Conservation (phyloP, 176 grass and related monocot genomes). For the Oryza longistaminata region DNA sequence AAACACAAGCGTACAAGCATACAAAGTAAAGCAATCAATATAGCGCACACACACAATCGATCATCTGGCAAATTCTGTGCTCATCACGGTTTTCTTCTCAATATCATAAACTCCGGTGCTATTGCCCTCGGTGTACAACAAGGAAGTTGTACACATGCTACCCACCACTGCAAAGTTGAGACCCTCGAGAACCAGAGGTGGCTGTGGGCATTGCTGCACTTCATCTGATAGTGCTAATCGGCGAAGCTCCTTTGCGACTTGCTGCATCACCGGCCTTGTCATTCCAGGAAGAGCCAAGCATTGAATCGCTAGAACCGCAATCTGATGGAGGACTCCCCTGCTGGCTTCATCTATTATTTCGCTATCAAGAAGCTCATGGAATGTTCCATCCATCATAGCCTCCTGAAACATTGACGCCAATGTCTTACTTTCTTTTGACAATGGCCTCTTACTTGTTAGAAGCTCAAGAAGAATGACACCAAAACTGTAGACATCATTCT, state of each 20-base stretch:
- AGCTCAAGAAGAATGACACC: constrained; percentile 33
- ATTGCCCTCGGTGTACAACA: not conserved
- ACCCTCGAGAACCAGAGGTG: not conserved
- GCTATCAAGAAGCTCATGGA: not conserved
- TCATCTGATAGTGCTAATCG: not conserved
- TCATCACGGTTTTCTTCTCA: not conserved
- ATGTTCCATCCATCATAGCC: not conserved
- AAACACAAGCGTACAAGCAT: too few species aligned
- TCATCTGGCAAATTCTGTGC: not conserved
- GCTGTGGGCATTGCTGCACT: not conserved
- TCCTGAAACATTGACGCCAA: constrained; percentile 15
- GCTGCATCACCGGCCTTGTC: not conserved
- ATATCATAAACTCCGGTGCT: not conserved
- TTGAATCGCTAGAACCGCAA: constrained; percentile 1
- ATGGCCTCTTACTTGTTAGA: constrained; percentile 2
- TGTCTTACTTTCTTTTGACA: constrained; percentile 1
- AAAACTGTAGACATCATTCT: constrained; percentile 42
- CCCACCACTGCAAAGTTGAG: too few species aligned
- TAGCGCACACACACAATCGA: not conserved
- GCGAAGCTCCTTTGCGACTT: constrained; percentile 1
- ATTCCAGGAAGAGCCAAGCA: constrained; percentile 25
- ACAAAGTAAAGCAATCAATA: too few species aligned
- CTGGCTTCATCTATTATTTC: not conserved
- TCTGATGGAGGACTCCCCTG: not conserved
- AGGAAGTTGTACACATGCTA: not conserved